A percentile compares a stretch with the other conserved stretches of the same genome.
Conservation (phyloP, 2,329 filamentous ascomycete genomes). For the Xylaria sp. region DNA sequence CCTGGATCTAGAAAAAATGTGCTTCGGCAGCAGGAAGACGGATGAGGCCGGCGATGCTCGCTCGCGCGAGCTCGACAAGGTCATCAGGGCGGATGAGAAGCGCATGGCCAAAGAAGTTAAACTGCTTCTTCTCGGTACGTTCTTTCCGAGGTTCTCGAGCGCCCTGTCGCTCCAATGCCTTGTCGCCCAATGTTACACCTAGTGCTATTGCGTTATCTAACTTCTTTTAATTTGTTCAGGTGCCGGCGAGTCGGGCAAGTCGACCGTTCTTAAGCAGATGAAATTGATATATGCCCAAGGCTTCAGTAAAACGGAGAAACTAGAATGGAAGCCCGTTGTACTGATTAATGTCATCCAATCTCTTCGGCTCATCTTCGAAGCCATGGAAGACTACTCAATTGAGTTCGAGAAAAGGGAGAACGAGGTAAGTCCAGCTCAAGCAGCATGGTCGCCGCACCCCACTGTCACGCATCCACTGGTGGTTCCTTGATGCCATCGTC, state of each 20-base stretch:
- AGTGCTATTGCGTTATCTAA: conserved; percentile 41
- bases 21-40: conserved; percentile 69
- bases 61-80: conserved; percentile 84
- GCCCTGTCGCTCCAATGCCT: conserved; percentile 24
- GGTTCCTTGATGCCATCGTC: background rate
- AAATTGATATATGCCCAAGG: conserved; percentile 95
- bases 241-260: conserved; percentile 95
- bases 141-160: conserved; percentile 29
- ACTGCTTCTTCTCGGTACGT: conserved; percentile 87
- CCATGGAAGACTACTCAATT: conserved; percentile 87
- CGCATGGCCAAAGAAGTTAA: conserved; percentile 88
- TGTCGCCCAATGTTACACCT: conserved; percentile 34
- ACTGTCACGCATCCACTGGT: background rate
- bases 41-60: conserved; percentile 62
- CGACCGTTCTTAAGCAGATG: conserved; percentile 98
- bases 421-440: conserved; percentile 67
- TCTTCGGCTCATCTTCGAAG: conserved; percentile 88
- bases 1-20: conserved; percentile 59
- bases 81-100: conserved; percentile 89
- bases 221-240: conserved; percentile 63
- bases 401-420: conserved; percentile 82
- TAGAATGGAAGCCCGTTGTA: conserved; percentile 94
- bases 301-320: conserved; percentile 87
- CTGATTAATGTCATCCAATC: conserved; percentile 95
- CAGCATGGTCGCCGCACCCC: background rate